Conservation (phyloP, 495 filamentous ascomycete species). For the Neurospora sp. region DNA sequence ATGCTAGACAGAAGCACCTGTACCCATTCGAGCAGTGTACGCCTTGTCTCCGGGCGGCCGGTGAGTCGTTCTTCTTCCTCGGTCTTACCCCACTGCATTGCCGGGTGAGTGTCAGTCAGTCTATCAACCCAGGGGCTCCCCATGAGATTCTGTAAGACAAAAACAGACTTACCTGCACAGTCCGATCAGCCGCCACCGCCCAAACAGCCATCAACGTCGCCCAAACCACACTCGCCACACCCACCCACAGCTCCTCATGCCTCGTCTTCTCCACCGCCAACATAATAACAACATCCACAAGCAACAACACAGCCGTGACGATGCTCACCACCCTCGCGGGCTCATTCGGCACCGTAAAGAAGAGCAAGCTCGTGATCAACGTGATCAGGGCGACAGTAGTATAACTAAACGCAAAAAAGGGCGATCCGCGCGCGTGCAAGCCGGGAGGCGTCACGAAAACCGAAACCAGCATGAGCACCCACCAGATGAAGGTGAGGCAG, state of each 20-base stretch:
- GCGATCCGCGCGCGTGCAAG: constrained; percentile 75
- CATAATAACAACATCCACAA: constrained; percentile 72
- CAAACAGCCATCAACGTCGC: constrained; percentile 36
- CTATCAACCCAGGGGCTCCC: neutral
- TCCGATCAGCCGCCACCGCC: constrained; percentile 37
- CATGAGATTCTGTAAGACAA: neutral
- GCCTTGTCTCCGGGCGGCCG: constrained; percentile 76
- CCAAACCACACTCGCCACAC: constrained; percentile 74
- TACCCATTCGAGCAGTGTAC: constrained; percentile 72
- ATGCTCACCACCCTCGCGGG: constrained; percentile 60
- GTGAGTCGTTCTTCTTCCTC: constrained; percentile 91
- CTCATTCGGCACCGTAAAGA: constrained; percentile 76
- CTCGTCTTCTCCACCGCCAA: constrained; percentile 60
- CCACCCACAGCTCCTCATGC: constrained; percentile 81
- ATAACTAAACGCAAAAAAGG: constrained; percentile 81
- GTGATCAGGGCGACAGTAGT: constrained; percentile 62
- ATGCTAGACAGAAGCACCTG: constrained; percentile 70
- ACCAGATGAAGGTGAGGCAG: constrained; percentile 72
- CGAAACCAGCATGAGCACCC: constrained; percentile 74
- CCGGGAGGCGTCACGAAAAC: constrained; percentile 81
- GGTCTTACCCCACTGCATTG: constrained; percentile 62
- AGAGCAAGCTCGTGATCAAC: constrained; percentile 66
- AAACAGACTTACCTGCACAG: constrained; percentile 40
- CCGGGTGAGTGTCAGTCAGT: neutral
- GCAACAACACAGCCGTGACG: constrained; percentile 57